Conservation (phyloP, 2,329 filamentous ascomycete genomes). For the Ceratocystis huliohia region DNA sequence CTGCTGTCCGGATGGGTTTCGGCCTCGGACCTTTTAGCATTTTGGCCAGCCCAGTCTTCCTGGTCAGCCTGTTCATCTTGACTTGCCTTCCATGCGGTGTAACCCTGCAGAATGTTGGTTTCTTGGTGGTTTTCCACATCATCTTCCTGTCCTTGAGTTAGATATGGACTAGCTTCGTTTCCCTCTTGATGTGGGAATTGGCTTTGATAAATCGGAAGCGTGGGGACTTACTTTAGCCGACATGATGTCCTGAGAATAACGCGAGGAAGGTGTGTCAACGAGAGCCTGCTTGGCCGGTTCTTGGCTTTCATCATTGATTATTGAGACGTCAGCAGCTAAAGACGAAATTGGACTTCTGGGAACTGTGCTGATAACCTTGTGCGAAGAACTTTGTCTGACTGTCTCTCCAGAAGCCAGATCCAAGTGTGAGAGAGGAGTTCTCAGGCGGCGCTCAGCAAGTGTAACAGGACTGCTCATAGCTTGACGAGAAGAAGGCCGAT, state of each 20-base stretch:
- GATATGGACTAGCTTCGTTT: not conserved
- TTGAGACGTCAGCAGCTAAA: conserved; percentile 6
- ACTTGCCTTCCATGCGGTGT: conserved; percentile 12
- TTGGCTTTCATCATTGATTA: not conserved
- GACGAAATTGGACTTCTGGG: conserved; percentile 5
- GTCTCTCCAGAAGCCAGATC: not conserved
- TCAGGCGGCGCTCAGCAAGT: conserved; percentile 9
- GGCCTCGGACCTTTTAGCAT: not conserved
- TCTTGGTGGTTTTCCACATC: not conserved
- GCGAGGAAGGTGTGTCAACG: conserved; percentile 22
- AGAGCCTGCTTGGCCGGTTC: not conserved
- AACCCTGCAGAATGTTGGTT: conserved; percentile 13
- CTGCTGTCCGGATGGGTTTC: not conserved
- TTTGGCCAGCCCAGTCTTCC: not conserved
- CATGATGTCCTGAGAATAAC: conserved; percentile 27
- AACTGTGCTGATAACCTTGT: not conserved
- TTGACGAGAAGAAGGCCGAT: too few species aligned
- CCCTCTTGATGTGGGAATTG: not conserved
- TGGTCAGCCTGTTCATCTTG: not conserved
- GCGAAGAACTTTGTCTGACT: not conserved
- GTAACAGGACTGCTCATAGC: conserved; percentile 4
- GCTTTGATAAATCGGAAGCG: not conserved
- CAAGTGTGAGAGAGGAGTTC: conserved; percentile 6
- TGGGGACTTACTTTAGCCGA: conserved; percentile 25
- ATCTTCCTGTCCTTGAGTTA: not conserved